Evolutionary conservation across 139 green algal genomes (phyloP).

Genomic region (Chlorella sp.): DNA sequence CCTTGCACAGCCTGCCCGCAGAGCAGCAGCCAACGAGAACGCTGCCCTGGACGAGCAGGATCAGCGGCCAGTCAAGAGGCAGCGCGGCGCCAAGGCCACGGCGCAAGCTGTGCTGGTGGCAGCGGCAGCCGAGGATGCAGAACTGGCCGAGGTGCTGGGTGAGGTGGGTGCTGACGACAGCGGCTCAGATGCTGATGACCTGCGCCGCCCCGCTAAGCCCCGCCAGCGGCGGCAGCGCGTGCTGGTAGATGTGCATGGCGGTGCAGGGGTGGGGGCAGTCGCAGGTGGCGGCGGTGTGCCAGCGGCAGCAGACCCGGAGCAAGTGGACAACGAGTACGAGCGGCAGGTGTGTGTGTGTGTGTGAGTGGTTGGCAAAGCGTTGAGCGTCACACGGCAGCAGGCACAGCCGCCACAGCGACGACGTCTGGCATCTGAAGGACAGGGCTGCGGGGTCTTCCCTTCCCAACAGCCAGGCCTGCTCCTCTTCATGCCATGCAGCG

Average conservation of each 20-base stretch:
- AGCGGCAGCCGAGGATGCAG: background rate
- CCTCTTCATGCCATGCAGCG: conserved; percentile 27
- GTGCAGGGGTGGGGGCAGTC: background rate
- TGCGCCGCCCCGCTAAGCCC: background rate
- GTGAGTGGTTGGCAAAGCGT: too few species aligned
- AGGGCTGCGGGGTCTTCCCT: too few species aligned
- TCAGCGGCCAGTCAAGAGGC: background rate
- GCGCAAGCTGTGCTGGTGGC: background rate
- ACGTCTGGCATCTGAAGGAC: background rate
- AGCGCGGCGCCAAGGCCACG: background rate
- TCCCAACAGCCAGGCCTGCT: background rate
- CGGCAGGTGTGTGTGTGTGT: conserved; percentile 1
- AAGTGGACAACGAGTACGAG: conserved; percentile 47
- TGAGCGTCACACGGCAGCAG: too few species aligned
- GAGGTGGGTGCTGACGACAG: background rate
- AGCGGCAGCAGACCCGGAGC: background rate
- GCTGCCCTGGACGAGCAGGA: background rate
- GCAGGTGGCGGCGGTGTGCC: background rate
- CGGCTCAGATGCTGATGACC: background rate
- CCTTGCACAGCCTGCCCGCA: background rate
- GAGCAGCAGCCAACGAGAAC: background rate
- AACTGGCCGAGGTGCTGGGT: background rate
- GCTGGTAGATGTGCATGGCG: conserved; percentile 31
- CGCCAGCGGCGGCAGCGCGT: conserved; percentile 11
- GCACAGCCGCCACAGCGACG: background rate